phyloP scores from a whole-genome alignment of 345 rosid species.

The Salix caprea region DNA sequence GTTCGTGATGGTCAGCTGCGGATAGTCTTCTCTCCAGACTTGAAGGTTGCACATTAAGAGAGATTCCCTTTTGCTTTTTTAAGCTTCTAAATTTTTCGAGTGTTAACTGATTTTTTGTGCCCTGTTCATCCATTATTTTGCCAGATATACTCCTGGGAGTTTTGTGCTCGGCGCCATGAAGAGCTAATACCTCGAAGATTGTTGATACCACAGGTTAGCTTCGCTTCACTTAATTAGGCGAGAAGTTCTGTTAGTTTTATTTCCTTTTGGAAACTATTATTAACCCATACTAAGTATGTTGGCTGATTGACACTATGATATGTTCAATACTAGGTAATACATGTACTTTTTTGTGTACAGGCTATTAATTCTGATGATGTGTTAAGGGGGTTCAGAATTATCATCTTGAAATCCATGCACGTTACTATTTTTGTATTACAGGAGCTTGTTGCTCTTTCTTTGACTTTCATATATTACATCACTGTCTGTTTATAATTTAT shows the following conservation, averaged over 20 bases:
- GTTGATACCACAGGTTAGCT: conserved; percentile 83
- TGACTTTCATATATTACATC: background rate
- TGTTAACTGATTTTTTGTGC: background rate
- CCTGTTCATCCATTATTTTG: conserved; percentile 3
- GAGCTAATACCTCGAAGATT: conserved; percentile 92
- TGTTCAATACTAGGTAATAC: background rate
- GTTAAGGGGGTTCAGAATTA: background rate
- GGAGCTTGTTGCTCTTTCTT: background rate
- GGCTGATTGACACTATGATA: background rate
- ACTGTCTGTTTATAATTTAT: background rate
- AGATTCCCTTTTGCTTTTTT: background rate
- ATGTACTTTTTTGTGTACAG: background rate
- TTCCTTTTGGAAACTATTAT: background rate
- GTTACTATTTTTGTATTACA: background rate
- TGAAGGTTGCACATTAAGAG: conserved; percentile 49
- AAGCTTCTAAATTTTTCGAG: background rate
- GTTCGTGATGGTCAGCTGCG: conserved; percentile 98
- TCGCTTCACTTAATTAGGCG: background rate
- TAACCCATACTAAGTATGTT: background rate
- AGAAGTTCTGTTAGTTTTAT: background rate
- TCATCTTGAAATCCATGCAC: background rate
- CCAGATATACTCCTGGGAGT: conserved; percentile 97
- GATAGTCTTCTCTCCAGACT: conserved; percentile 86
- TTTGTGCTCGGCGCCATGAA: conserved; percentile 97
- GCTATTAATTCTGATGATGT: background rate